Conservation (phyloP, 192 early-diverging fungal species). For the Chytriomyces sp. region DNA sequence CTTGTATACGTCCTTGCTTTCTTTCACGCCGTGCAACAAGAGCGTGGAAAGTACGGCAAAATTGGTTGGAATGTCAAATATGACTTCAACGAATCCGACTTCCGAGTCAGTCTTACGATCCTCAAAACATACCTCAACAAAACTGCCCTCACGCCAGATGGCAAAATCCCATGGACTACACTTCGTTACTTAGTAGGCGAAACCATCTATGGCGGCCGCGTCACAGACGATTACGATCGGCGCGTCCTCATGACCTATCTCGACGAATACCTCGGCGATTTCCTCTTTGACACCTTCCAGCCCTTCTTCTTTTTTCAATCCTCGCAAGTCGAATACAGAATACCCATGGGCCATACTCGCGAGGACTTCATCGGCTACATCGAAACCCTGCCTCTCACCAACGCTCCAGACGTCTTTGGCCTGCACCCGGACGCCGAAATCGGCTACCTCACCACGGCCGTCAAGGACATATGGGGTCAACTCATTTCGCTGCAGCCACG, state of each 20-base stretch:
- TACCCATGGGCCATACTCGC: conserved; percentile 45
- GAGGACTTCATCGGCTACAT: conserved; percentile 63
- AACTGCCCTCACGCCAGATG: conserved; percentile 49
- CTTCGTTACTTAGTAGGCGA: conserved; percentile 64
- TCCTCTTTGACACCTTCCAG: conserved; percentile 65
- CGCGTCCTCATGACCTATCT: conserved; percentile 62
- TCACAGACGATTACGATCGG: conserved; percentile 67
- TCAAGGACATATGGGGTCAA: conserved; percentile 68
- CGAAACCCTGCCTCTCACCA: conserved; percentile 59
- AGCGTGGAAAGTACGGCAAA: conserved; percentile 66
- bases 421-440: conserved; percentile 68
- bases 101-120: conserved; percentile 58
- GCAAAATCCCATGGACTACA: conserved; percentile 68
- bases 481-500: conserved; percentile 62
- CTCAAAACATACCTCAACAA: conserved; percentile 63
- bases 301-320: conserved; percentile 62
- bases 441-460: conserved; percentile 62
- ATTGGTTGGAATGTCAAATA: conserved; percentile 68
- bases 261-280: conserved; percentile 67
- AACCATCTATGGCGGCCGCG: conserved; percentile 67
- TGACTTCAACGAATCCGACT: conserved; percentile 68
- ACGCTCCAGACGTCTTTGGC: conserved; percentile 67
- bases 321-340: conserved; percentile 54
- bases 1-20: conserved; percentile 62
- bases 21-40: conserved; percentile 67